A percentile compares a stretch with the other conserved stretches of the same genome.
These are phyloP conservation scores for Entomortierella beljakovae DNA, from an alignment of 192 early-diverging fungal species.

Conservation along the genomic window DNA sequence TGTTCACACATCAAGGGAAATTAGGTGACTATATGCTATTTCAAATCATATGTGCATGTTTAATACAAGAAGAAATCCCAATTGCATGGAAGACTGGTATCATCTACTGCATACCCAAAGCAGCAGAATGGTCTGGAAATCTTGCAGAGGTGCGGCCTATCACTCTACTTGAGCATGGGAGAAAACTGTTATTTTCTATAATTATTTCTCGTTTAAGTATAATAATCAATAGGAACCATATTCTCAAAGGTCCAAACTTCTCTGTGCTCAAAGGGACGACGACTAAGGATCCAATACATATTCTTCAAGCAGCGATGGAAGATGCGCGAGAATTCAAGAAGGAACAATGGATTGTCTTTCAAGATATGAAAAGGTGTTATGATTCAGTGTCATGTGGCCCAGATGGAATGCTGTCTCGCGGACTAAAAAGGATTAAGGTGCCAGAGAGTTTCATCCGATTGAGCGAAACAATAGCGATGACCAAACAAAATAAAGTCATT, in stretches of 20 bases:
- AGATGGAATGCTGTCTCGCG: constrained; percentile 12
- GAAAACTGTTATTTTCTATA: constrained; percentile 19
- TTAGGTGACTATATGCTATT: neutral
- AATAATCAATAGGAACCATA: constrained; percentile 1
- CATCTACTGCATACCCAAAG: constrained; percentile 26
- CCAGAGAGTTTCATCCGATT: constrained; percentile 10
- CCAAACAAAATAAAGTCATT: constrained; percentile 26
- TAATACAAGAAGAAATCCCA: constrained; percentile 8
- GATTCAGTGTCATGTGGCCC: constrained; percentile 20
- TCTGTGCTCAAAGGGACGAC: constrained; percentile 29
- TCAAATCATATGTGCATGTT: constrained; percentile 8
- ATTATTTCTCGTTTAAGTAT: constrained; percentile 1
- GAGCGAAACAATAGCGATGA: constrained; percentile 1
- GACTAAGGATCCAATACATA: constrained; percentile 33
- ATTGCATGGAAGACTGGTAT: constrained; percentile 13
- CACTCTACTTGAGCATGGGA: constrained; percentile 15
- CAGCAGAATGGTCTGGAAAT: constrained; percentile 19
- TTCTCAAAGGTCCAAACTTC: constrained; percentile 18
- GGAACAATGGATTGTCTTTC: constrained; percentile 29
- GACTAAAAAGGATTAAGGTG: constrained; percentile 3
- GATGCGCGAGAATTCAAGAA: constrained; percentile 24
- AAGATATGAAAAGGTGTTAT: constrained; percentile 32
- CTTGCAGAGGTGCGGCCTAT: constrained; percentile 17
- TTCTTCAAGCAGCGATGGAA: constrained; percentile 18
- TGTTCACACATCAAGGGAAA: constrained; percentile 5